These are phyloP conservation scores for Xylaria sp. DNA, from an alignment of 2,329 filamentous ascomycete genomes.

Conservation along the genomic window DNA sequence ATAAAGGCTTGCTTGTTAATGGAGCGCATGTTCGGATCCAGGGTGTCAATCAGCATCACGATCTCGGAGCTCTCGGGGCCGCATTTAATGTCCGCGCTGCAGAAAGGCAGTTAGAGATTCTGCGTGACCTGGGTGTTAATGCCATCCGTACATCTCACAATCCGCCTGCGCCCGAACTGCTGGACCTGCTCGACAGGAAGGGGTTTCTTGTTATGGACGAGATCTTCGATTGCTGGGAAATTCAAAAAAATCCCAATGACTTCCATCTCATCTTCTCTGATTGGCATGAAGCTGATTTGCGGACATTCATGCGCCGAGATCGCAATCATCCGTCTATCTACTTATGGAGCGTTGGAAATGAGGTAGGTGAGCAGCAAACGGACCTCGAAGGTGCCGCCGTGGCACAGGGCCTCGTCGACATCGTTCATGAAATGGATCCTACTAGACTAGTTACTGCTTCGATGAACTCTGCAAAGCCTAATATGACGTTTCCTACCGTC, in stretches of 20 bases:
- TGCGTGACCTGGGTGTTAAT: slow-evolving; percentile 61
- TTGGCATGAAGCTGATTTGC: slow-evolving; percentile 64
- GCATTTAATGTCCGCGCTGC: slow-evolving; percentile 63
- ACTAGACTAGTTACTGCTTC: slow-evolving; percentile 57
- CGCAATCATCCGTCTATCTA: slow-evolving; percentile 65
- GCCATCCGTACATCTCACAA: slow-evolving; percentile 63
- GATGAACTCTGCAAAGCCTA: slow-evolving; percentile 59
- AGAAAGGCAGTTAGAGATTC: slow-evolving; percentile 58
- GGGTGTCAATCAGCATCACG: slow-evolving; percentile 62
- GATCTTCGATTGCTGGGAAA: slow-evolving; percentile 62
- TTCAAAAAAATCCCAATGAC: slow-evolving; percentile 58
- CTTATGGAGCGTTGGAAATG: slow-evolving; percentile 65
- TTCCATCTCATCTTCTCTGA: slow-evolving; percentile 63
- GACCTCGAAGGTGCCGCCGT: slow-evolving; percentile 34
- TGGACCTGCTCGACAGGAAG: slow-evolving; percentile 60
- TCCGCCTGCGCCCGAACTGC: slow-evolving; percentile 60
- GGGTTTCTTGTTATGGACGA: slow-evolving; percentile 64
- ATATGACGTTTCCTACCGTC: slow-evolving; percentile 52
- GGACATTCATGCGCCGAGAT: slow-evolving; percentile 61
- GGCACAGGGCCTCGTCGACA: slow-evolving; percentile 52
- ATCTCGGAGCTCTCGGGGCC: slow-evolving; percentile 60
- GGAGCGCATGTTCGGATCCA: slow-evolving; percentile 56
- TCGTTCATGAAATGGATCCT: slow-evolving; percentile 58
- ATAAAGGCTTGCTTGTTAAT: slow-evolving; percentile 59
- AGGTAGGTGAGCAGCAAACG: slow-evolving; percentile 59